Evolutionary conservation across 1,139 yeast species (phyloP), one percentile per base, ranked within the genome.

Genomic region (Magnusiomyces suaveolens): DNA sequence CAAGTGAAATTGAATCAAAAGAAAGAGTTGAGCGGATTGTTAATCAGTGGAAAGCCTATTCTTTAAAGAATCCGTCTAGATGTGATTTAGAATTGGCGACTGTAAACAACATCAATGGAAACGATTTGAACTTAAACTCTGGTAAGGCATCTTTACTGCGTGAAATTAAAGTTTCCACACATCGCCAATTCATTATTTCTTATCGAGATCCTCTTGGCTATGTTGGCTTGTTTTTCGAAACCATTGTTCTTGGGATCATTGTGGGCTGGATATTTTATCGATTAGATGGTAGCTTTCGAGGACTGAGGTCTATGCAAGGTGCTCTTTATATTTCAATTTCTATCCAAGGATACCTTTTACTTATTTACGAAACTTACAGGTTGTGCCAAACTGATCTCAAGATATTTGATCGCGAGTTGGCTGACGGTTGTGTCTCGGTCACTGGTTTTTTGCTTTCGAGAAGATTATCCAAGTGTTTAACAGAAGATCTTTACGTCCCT

Each of bases 211-310:
- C 75, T 2, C 66, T 75, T 54, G 82, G 87, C 0, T 70, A 81
- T 50, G 54, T 74, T 3, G 80, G 86, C 0, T 70, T 84, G 20
- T 66, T 80, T 21, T 64, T 78, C 14, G 88, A 85, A 50, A 75
- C 84, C 0, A 59, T 78, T 0, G 59, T 83, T 1, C 72, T 86
- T 66, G 89, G 85, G 0, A 64, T 81, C 0, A 71, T 82, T 25
- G 72, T 80, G 50, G 96, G 96, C 0, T 86, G 94, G 90, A 77
- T 87, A 56, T 88, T 83, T 64, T 84, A 71, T 66, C 78, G 78
- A 60, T 88, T 92, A 0, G 79, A 75, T 23, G 76, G 78, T 2
- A 75, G 82, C 16, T 62, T 82, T 33, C 77, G 84, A 0, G 95
- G 95, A 10, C 77, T 86, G 3, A 71, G 95, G 60, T 77, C 94